A percentile compares a stretch with the other conserved stretches of the same genome.
Evolutionary conservation across 2,329 filamentous ascomycete genomes (phyloP).

Genomic region (Colletotrichum lentis): DNA sequence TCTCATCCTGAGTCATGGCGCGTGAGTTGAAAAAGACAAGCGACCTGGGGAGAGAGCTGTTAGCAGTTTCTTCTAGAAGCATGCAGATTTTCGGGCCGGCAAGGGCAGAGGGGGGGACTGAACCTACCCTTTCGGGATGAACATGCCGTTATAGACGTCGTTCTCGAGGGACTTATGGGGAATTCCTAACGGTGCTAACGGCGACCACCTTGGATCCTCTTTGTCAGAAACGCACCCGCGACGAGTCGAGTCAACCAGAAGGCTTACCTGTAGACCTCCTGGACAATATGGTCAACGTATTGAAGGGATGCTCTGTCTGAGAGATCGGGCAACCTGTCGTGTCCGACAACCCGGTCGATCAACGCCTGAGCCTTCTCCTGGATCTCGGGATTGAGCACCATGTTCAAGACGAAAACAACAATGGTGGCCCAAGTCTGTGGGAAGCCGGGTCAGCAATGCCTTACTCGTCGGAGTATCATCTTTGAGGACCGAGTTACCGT

Average conservation of each 20-base stretch:
- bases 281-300: slow-evolving; percentile 51
- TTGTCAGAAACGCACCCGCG: slow-evolving; percentile 14
- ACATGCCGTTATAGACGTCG: slow-evolving; percentile 64
- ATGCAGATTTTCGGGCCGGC: slow-evolving; percentile 25
- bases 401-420: slow-evolving; percentile 37
- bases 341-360: slow-evolving; percentile 58
- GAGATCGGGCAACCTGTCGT: slow-evolving; percentile 55
- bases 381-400: slow-evolving; percentile 49
- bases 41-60: slow-evolving; percentile 39
- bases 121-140: slow-evolving; percentile 61
- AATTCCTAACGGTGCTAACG: slow-evolving; percentile 59
- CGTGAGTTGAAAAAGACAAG: slow-evolving; percentile 54
- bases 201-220: slow-evolving; percentile 48
- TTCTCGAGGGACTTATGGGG: slow-evolving; percentile 64
- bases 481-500: slow-evolving; percentile 46
- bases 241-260: neutral
- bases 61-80: slow-evolving; percentile 33
- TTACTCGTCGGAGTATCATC: slow-evolving; percentile 3
- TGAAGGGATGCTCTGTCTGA: slow-evolving; percentile 54
- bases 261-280: slow-evolving; percentile 49
- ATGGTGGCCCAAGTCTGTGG: slow-evolving; percentile 41
- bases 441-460: slow-evolving; percentile 45
- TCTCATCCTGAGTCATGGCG: slow-evolving; percentile 55
- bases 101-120: slow-evolving; percentile 14
- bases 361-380: slow-evolving; percentile 56